These are phyloP conservation scores for Peronospora farinosa DNA, from an alignment of 352 stramenopile genomes.

Conservation along the genomic window DNA sequence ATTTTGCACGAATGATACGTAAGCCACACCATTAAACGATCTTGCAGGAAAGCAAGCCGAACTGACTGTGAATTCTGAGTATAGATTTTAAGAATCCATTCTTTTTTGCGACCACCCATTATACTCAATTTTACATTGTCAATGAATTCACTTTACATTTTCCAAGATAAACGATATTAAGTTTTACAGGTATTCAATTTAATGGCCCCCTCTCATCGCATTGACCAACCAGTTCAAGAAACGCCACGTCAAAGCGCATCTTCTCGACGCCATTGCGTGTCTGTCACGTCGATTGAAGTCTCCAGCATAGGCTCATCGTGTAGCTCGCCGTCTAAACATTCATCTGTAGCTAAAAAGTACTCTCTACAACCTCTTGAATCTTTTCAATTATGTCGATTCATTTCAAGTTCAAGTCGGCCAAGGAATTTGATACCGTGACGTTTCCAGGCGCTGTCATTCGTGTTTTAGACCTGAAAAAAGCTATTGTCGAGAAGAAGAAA, in stretches of 20 bases:
- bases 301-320: slow-evolving; percentile 2
- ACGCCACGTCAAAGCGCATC: slow-evolving; percentile 7
- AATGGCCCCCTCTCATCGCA: slow-evolving; percentile 5
- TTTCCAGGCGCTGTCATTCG: slow-evolving; percentile 82
- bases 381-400: slow-evolving; percentile 74
- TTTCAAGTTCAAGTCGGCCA: slow-evolving; percentile 89
- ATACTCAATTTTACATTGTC: neutral
- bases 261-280: slow-evolving; percentile 3
- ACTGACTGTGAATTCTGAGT: neutral
- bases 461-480: slow-evolving; percentile 88
- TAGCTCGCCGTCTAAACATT: slow-evolving; percentile 5
- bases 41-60: no score
- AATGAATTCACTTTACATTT: neutral
- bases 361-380: neutral
- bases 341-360: neutral
- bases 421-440: slow-evolving; percentile 85
- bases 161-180: neutral
- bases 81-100: neutral
- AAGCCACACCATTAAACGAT: neutral
- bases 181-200: neutral
- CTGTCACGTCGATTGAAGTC: slow-evolving; percentile 2
- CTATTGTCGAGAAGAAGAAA: slow-evolving; percentile 91
- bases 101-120: neutral
- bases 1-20: neutral
- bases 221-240: slow-evolving; percentile 22